Base-by-base conservation (phyloP, 495 filamentous ascomycete genomes). In the Aspergillus funiculosus region DNA sequence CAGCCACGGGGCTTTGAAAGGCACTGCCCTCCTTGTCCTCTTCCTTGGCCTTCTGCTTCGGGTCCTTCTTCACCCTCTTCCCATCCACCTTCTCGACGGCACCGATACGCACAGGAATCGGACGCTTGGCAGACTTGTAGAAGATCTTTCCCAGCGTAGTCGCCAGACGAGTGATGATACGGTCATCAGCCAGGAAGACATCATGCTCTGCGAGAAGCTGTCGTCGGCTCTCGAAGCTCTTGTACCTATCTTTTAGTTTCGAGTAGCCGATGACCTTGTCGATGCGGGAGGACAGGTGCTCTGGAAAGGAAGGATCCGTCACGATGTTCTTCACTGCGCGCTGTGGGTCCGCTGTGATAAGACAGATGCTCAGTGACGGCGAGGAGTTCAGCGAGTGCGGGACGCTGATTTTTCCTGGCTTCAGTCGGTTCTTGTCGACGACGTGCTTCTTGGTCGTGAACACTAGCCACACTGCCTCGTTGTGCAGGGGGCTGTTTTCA, bases 401-500 rank as follows among this genome's bases (percentile, higher is more conserved):
- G 37, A 76, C 57, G 43, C 35, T 56, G 56, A 85, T 76, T 56
- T 82, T 84, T 34, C 72, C 71, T 20, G 92, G 91, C 71, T 94
- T 94, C 41, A 96, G 74, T 30, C 77, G 77, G 61, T 81, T 80
- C 56, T 77, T 77, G 58, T 89, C 82, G 42, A 79, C 71, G 44
- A 91, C 81, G 60, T 92, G 86, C 65, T 86, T 87, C 68, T 97
- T 97, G 34, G 89, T 95, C 35, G 87, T 86, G 39, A 98, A 68
- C 8, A 82, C 79, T 24, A 98, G 78, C 84, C 86, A 94, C 43
- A 97, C 72, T 2, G 86, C 78, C 48, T 81, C 77, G 42, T 79
- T 78, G 43, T 82, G 75, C 31, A 59, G 19, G 1, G 65, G 48
- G 19, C 47, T 50, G n/a, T 60, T 55, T 48, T 70, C 63, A 9